phyloP scores from a whole-genome alignment of 2,329 filamentous ascomycete genomes.

The Epicoccum sorghinum region DNA sequence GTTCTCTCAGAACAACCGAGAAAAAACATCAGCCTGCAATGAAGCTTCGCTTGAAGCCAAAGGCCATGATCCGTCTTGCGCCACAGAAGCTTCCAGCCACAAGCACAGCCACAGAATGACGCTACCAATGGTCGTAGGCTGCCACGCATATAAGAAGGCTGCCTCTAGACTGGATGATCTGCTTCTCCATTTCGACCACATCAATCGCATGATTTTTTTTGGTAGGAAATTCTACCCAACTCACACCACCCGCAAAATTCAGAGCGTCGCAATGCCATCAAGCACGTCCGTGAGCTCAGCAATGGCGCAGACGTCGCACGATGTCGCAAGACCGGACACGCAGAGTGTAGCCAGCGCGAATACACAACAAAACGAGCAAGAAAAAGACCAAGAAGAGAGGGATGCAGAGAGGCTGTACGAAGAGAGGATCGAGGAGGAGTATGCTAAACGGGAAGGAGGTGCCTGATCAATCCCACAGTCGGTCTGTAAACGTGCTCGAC shows the following conservation, averaged over 20 bases:
- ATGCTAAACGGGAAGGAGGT: constrained; percentile 48
- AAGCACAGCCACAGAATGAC: constrained; percentile 11
- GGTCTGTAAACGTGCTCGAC: too few relatives aligned
- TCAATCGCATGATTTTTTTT: background rate
- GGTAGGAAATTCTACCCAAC: background rate
- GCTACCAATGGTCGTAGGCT: background rate
- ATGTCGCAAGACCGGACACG: constrained; percentile 28
- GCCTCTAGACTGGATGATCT: background rate
- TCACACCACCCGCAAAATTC: background rate
- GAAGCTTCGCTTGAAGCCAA: background rate
- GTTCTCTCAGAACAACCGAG: background rate
- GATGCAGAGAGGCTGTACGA: constrained; percentile 45
- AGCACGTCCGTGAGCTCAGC: constrained; percentile 20
- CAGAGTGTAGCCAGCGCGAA: constrained; percentile 36
- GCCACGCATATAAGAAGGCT: background rate
- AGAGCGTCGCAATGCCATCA: background rate
- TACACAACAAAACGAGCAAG: constrained; percentile 19
- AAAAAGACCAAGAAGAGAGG: constrained; percentile 30
- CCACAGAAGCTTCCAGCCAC: constrained; percentile 6
- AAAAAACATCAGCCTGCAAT: background rate
- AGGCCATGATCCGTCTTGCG: background rate
- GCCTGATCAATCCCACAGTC: constrained; percentile 25
- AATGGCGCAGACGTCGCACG: constrained; percentile 32
- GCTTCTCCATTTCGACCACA: too few relatives aligned
- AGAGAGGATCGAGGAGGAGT: constrained; percentile 49